These are phyloP conservation scores for Metschnikowia drakensbergensis DNA, from an alignment of 805 yeast genomes.

Conservation along the genomic window DNA sequence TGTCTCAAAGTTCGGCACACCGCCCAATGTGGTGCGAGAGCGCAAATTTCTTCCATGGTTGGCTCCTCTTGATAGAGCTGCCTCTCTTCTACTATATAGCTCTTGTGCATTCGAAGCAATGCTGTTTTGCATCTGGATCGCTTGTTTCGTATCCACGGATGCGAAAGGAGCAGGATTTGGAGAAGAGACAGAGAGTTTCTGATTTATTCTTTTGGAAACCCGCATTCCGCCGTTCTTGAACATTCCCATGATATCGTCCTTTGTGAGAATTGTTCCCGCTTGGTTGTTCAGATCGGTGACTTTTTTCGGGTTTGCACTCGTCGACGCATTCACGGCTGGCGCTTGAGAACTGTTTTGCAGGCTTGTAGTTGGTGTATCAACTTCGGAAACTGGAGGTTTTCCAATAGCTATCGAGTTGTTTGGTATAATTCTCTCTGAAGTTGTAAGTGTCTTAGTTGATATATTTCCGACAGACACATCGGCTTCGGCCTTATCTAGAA, in stretches of 20 bases:
- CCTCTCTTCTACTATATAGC: slow-evolving; percentile 11
- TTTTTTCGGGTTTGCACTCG: not conserved
- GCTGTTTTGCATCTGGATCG: slow-evolving; percentile 4
- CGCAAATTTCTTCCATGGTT: slow-evolving; percentile 11
- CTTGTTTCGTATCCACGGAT: slow-evolving; percentile 6
- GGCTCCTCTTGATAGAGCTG: slow-evolving; percentile 9
- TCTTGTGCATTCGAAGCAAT: slow-evolving; percentile 11
- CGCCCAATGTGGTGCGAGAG: slow-evolving; percentile 12
- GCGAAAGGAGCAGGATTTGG: slow-evolving; percentile 3
- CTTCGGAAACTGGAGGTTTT: not conserved
- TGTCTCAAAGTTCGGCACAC: slow-evolving; percentile 12
- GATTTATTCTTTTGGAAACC: slow-evolving; percentile 11
- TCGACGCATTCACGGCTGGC: not conserved
- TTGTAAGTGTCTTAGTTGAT: not conserved
- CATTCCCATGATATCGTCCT: slow-evolving; percentile 11
- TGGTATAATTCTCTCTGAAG: not conserved
- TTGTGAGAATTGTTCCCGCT: slow-evolving; percentile 5
- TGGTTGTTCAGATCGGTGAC: not conserved
- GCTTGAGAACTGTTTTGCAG: not conserved
- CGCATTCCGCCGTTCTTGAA: slow-evolving; percentile 12
- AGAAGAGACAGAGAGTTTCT: slow-evolving; percentile 8
- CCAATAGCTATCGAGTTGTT: not conserved
- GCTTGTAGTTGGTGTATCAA: not conserved
- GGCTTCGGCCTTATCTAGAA: not conserved
- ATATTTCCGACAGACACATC: no score